Evolutionary conservation across 352 stramenopile genomes (phyloP), one percentile per base, ranked within the genome.

Genomic region (Phytophthora foliorum): DNA sequence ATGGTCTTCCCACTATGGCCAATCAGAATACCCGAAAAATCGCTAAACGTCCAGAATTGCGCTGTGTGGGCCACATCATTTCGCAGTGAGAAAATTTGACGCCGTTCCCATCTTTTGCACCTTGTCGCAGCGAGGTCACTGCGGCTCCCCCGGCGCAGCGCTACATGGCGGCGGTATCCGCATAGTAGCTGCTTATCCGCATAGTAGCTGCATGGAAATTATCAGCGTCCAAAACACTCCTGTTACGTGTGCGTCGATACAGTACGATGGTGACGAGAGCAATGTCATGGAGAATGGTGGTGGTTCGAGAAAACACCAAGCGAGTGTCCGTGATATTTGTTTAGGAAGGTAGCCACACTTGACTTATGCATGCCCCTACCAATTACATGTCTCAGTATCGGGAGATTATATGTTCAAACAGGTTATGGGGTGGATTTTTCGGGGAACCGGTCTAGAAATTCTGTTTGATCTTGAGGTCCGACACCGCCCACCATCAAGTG

Each of bases 121-220:
- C 44, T 62, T 72, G 57, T 76, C 63, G 48, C 68, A 73, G 14
- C 52, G n/a, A n/a, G n/a, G n/a, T n/a, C n/a, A n/a, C n/a, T n/a
- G n/a, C n/a, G n/a, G n/a, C n/a, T n/a, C n/a, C n/a, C n/a, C n/a
- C n/a, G n/a, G n/a, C n/a, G n/a, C n/a, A n/a, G n/a, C n/a, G n/a
- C n/a, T n/a, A n/a, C n/a, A n/a, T n/a, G n/a, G n/a, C n/a, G n/a
- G n/a, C n/a, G 32, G 59, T 63, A 63, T 58, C 41, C 6, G 44
- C 21, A 64, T 64, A 52, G 41, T 57, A 61, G 42, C 36, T 66
- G 61, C 45, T n/a, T n/a, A n/a, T n/a, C n/a, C n/a, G n/a, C n/a
- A n/a, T n/a, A n/a, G n/a, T n/a, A n/a, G n/a, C n/a, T n/a, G n/a
- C n/a, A n/a, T n/a, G n/a, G n/a, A n/a, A n/a, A n/a, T n/a, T n/a